Evolutionary conservation across 1,139 yeast genomes (phyloP).

Genomic region (Geotrichum fermentans): DNA sequence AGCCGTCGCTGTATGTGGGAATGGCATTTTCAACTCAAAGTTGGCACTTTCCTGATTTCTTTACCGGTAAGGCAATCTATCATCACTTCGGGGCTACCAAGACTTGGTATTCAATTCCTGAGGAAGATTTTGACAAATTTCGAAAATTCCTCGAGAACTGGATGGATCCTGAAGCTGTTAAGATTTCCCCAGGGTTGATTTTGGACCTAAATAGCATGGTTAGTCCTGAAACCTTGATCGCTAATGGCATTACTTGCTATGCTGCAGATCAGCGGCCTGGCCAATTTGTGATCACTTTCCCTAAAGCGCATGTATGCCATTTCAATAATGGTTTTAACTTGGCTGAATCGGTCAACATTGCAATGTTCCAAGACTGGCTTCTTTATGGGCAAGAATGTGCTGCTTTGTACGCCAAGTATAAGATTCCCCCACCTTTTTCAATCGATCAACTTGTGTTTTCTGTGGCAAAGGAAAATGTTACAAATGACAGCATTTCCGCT

Average conservation of each 20-base stretch:
- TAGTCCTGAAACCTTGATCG: constrained; percentile 54
- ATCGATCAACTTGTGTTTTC: constrained; percentile 32
- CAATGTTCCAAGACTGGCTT: constrained; percentile 62
- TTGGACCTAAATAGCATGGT: constrained; percentile 74
- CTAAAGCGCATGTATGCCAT: constrained; percentile 75
- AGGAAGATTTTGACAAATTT: constrained; percentile 55
- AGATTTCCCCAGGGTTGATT: constrained; percentile 71
- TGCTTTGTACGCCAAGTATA: constrained; percentile 29
- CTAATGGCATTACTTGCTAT: constrained; percentile 53
- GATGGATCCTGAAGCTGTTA: constrained; percentile 66
- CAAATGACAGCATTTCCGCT: background rate
- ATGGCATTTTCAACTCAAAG: constrained; percentile 63
- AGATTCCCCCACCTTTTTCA: constrained; percentile 37
- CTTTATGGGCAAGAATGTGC: constrained; percentile 33
- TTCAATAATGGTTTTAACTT: constrained; percentile 76
- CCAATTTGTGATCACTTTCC: constrained; percentile 73
- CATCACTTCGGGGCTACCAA: constrained; percentile 64
- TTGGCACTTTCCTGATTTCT: constrained; percentile 73
- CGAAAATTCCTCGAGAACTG: constrained; percentile 16
- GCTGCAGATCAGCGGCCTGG: constrained; percentile 76
- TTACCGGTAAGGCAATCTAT: constrained; percentile 55
- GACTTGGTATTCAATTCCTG: constrained; percentile 76
- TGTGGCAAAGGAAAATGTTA: background rate
- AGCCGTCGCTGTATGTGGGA: constrained; percentile 50
- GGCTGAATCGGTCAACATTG: constrained; percentile 76